Percentiles rank a stretch among this genome's conserved stretches.
Evolutionary conservation across 176 grass and related monocot genomes (phyloP).

Genomic region (Neostapfia colusana): DNA sequence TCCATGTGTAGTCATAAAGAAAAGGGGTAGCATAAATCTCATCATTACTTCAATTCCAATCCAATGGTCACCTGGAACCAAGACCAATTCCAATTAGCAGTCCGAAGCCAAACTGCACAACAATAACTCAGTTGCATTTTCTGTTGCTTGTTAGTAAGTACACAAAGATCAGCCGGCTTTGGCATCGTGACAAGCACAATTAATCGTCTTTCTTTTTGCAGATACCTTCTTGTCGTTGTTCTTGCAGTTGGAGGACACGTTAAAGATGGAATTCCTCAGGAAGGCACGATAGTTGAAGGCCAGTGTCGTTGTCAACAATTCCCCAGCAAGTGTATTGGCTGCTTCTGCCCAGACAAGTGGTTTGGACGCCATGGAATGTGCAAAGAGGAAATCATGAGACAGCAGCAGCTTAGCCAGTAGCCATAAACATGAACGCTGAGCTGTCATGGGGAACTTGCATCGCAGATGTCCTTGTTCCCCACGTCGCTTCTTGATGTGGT

Average conservation of each 20-base stretch:
- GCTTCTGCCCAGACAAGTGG: neutral
- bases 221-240: slow-evolving; percentile 63
- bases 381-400: slow-evolving; percentile 19
- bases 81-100: neutral
- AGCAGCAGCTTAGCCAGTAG: slow-evolving; percentile 7
- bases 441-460: slow-evolving; percentile 1
- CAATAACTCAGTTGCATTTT: neutral
- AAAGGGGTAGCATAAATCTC: neutral
- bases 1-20: neutral
- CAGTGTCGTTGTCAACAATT: neutral
- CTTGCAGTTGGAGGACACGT: slow-evolving; percentile 59
- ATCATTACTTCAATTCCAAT: neutral
- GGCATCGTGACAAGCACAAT: neutral
- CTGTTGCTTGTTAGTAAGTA: neutral
- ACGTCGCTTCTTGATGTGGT: neutral
- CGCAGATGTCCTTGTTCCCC: neutral
- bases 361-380: slow-evolving; percentile 16
- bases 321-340: neutral
- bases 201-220: slow-evolving; percentile 34
- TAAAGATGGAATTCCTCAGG: slow-evolving; percentile 51
- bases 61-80: too few species aligned
- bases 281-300: slow-evolving; percentile 37
- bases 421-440: slow-evolving; percentile 2
- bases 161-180: neutral
- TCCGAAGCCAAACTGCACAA: neutral